Percentiles rank a stretch among this genome's conserved stretches.
These are phyloP conservation scores for Karstenula rhodostoma DNA, from an alignment of 2,329 filamentous ascomycete genomes.

Conservation along the genomic window DNA sequence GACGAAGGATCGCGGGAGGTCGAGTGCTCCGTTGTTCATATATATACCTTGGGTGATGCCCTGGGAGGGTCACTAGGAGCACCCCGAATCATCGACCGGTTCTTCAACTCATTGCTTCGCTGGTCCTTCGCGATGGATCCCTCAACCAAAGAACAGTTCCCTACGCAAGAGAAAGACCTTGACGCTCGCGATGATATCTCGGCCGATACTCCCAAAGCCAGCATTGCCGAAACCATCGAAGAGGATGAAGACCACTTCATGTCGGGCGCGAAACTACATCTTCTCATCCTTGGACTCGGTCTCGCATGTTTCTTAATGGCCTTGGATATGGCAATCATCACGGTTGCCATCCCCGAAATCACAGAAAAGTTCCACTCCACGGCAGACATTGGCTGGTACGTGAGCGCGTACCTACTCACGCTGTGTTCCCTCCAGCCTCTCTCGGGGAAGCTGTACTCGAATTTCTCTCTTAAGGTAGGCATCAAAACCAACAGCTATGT, in stretches of 20 bases:
- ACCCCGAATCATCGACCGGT: neutral
- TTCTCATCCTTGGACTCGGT: constrained; percentile 27
- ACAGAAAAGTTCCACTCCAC: constrained; percentile 59
- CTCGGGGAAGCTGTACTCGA: constrained; percentile 53
- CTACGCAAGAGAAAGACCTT: constrained; percentile 11
- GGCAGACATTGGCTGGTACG: constrained; percentile 61
- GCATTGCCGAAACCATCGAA: constrained; percentile 12
- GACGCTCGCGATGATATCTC: constrained; percentile 5
- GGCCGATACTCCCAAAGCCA: neutral
- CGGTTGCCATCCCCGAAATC: constrained; percentile 58
- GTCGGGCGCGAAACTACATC: constrained; percentile 28
- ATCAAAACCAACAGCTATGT: neutral
- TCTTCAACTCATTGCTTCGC: neutral
- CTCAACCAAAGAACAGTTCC: constrained; percentile 1
- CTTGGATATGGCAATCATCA: constrained; percentile 47
- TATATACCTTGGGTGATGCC: neutral
- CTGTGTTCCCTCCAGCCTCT: constrained; percentile 43
- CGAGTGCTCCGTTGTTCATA: neutral
- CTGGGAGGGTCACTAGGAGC: neutral
- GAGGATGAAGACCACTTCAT: constrained; percentile 24
- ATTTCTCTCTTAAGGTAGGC: constrained; percentile 51
- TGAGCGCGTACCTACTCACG: constrained; percentile 45
- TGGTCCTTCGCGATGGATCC: constrained; percentile 5
- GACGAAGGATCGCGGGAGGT: constrained; percentile 4
- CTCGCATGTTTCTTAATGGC: constrained; percentile 31